Base-by-base conservation (phyloP, 805 yeast genomes). In the Yarrowia sp. region DNA sequence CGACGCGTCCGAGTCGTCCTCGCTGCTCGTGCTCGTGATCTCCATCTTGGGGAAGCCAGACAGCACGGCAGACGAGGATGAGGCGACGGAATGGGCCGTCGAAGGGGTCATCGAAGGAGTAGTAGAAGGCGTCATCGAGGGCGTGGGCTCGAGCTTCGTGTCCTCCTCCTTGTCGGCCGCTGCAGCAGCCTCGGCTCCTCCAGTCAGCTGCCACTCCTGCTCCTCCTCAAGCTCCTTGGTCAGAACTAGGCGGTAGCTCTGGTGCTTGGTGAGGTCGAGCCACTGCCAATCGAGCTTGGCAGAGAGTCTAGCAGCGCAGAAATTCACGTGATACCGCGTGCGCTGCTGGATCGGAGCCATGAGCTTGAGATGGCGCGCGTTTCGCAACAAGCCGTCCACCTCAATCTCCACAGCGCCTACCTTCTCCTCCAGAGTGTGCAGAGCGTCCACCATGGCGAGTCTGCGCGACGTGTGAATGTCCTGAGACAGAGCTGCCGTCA, bases 241-340 rank as follows among this genome's bases (percentile, higher is more conserved):
- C 56, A 79, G 68, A 16, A 80, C 70, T 35, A 71, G 72, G 14
- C 73, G 65, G 68, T 80, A 80, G 24, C 78, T 74, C 24, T 71
- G 70, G 46, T 77, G 75, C 51, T 82, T 76, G 61, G 79, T 76
- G 13, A 78, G 71, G 63, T 85, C 87, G 63, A 79, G 79, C 78
- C 84, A 78, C 35, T 80, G 71, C 83, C 84, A 81, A 63, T 84
- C 85, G 46, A 85, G 70, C 64, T 81, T 79, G 24, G 82, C 77
- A n/a, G 79, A 76, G 64, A 83, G 70, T 63, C 78, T 74, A 44
- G 80, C 78, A 19, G 80, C 78, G 3, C 83, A 76, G 25, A 73
- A 71, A 12, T 76, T 69, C 19, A 86, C 65, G 5, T 73, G 68
- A 19, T 83, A 87, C 53, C 81, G 75, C 1, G 89, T 83, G 60